Conservation (phyloP, 2,329 filamentous ascomycete genomes). For the Hypoxylon sp. region DNA sequence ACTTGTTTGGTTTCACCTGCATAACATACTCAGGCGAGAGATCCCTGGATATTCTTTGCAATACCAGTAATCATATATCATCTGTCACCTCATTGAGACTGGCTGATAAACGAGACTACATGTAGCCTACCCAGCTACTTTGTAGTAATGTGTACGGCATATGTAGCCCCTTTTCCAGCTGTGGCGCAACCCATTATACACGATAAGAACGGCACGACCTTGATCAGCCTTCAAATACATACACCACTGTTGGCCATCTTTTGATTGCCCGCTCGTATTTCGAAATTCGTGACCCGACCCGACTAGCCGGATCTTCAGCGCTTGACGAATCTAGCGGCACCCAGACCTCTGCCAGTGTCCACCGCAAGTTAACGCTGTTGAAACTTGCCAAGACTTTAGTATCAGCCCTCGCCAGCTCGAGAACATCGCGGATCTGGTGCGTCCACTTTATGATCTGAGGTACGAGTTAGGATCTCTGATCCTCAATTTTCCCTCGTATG, state of each 20-base stretch:
- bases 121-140: neutral
- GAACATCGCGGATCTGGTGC: constrained; percentile 39
- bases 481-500: neutral
- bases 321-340: constrained; percentile 23
- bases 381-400: constrained; percentile 66
- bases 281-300: constrained; percentile 16
- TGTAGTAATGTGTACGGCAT: neutral
- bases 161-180: neutral
- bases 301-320: constrained; percentile 33
- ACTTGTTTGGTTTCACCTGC: constrained; percentile 33
- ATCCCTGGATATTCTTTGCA: neutral
- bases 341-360: constrained; percentile 23
- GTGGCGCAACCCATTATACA: neutral
- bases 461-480: constrained; percentile 6
- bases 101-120: neutral
- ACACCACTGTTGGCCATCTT: too few relatives aligned
- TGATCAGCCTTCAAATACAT: neutral
- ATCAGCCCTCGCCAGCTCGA: constrained; percentile 55
- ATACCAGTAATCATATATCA: neutral
- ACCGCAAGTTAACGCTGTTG: constrained; percentile 54
- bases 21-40: constrained; percentile 24
- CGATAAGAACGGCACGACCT: neutral
- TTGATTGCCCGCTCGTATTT: neutral
- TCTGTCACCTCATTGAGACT: neutral
- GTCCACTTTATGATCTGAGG: constrained; percentile 21